A percentile compares a stretch with the other conserved stretches of the same genome.
These are phyloP conservation scores for Botryotinia calthae DNA, from an alignment of 2,329 filamentous ascomycete genomes.

Conservation along the genomic window DNA sequence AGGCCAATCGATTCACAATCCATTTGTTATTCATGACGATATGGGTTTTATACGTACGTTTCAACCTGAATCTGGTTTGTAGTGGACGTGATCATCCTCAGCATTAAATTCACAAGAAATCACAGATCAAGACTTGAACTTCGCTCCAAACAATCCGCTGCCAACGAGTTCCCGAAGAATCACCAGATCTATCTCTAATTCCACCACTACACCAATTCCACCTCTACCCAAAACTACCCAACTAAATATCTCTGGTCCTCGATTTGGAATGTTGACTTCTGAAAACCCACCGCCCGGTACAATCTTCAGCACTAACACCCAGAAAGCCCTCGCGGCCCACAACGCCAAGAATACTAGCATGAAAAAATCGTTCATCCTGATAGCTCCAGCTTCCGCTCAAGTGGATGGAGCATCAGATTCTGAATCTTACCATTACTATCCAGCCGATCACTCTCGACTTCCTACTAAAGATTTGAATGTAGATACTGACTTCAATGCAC, in stretches of 20 bases:
- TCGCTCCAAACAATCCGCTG: not conserved
- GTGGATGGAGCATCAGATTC: not conserved
- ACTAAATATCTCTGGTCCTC: not conserved
- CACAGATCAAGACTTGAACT: not conserved
- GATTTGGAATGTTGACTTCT: not conserved
- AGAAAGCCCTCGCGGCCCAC: not conserved
- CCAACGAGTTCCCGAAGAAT: not conserved
- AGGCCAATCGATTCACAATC: not conserved
- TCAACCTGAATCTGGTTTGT: not conserved
- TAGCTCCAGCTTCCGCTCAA: not conserved
- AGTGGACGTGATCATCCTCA: not conserved
- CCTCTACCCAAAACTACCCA: not conserved
- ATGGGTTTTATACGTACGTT: conserved; percentile 12
- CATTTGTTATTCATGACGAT: not conserved
- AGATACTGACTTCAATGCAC: not conserved
- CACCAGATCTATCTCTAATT: not conserved
- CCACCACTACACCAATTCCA: no score
- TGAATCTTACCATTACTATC: not conserved
- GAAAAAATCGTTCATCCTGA: no score
- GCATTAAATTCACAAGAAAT: not conserved
- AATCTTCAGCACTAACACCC: no score
- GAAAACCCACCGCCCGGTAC: not conserved
- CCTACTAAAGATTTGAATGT: not conserved
- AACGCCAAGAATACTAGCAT: not conserved
- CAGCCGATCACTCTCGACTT: not conserved